phyloP scores from a whole-genome alignment of 2,329 filamentous ascomycete genomes.

The Cyphellophora attinorum region DNA sequence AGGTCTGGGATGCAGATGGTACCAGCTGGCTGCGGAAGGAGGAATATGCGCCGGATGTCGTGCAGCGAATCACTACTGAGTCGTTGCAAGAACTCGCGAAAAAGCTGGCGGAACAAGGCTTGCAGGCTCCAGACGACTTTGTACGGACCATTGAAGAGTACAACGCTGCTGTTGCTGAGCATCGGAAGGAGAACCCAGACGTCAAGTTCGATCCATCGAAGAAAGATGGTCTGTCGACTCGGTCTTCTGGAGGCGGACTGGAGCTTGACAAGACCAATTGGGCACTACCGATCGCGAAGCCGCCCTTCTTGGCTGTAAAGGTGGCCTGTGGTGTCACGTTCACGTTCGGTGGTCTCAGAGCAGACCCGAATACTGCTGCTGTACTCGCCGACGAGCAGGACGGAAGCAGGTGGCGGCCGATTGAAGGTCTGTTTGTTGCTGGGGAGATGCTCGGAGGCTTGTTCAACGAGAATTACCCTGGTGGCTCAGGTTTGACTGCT shows the following conservation, averaged over 20 bases:
- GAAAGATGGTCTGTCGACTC: constrained; percentile 54
- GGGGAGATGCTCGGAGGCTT: constrained; percentile 60
- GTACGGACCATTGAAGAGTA: constrained; percentile 45
- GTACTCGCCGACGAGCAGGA: constrained; percentile 37
- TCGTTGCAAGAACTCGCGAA: constrained; percentile 48
- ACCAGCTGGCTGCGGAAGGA: constrained; percentile 47
- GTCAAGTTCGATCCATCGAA: constrained; percentile 49
- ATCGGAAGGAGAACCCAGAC: constrained; percentile 35
- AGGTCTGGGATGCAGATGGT: constrained; percentile 51
- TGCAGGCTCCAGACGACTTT: constrained; percentile 39
- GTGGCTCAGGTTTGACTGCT: constrained; percentile 52
- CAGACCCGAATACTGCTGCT: constrained; percentile 44
- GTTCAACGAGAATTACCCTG: constrained; percentile 56
- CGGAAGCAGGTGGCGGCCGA: too few species aligned
- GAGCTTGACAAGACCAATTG: constrained; percentile 54
- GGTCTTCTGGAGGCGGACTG: constrained; percentile 37
- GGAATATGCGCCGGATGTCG: constrained; percentile 52
- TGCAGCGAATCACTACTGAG: constrained; percentile 41
- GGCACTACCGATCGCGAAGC: constrained; percentile 48
- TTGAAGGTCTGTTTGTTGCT: constrained; percentile 49
- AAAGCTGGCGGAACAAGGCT: constrained; percentile 36
- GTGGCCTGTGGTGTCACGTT: constrained; percentile 59
- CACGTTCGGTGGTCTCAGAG: constrained; percentile 55
- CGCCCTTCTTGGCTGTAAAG: constrained; percentile 54
- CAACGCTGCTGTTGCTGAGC: constrained; percentile 46